Evolutionary conservation across 805 yeast genomes (phyloP), one percentile per base, ranked within the genome.

Genomic region (Yarrowia bubula): DNA sequence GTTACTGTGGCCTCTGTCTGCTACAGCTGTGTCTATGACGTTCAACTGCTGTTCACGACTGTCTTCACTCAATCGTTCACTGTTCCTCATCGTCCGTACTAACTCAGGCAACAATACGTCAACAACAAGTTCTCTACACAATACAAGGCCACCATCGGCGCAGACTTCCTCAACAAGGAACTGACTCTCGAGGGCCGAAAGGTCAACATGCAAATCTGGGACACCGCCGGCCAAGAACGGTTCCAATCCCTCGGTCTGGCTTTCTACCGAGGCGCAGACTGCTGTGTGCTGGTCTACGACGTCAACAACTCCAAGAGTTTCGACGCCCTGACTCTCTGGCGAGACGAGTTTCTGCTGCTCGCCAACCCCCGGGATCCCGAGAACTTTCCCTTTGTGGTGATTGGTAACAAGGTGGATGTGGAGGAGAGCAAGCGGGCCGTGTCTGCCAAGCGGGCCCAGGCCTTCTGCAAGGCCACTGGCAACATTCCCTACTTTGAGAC

Each of bases 181-280:
- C 84, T 93, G 67, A 79, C 82, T 32, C 84, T 95, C 66, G 98
- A 95, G 75, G 95, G 88, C 75, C 88, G 88, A 71, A 83, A 84
- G 69, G 92, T 88, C 8, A 86, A 90, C 22, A 81, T 88, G 82
- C 82, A 79, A 70, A 88, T 95, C 65, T 93, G 99, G 99, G 99
- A 93, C 74, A 93, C 99, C 47, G 98, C 98, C 8, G 99, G 99
- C 41, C 99, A 93, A 79, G 99, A 93, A 77, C 83, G 99, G 72
- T 93, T 93, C 82, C 98, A 95, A 78, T 88, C 96, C 66, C 80
- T 93, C 68, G 98, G 98, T 14, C 98, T 93, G 48, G 98, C 98
- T 0, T 93, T 93, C 75, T 93, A 95, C 76, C 82, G 99, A 72
- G 98, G 98, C 41, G 97, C 98, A 0, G 98, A 95, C 76, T 95